Base-by-base conservation (phyloP, 352 stramenopile species). In the Phytophthora pisi region DNA sequence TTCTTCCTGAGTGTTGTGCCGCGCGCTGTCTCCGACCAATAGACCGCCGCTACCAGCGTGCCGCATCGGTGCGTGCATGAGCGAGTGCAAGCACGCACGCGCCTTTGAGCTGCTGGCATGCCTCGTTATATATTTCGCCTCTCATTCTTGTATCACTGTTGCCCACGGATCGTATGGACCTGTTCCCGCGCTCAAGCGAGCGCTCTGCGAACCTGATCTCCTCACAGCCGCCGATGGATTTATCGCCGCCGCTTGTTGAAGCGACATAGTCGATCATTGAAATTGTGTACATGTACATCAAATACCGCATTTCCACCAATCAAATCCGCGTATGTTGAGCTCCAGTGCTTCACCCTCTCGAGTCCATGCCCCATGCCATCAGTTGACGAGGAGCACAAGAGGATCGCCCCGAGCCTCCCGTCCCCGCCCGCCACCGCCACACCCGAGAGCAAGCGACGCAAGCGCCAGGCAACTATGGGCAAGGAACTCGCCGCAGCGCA, bases 1-100 rank as follows among this genome's bases (percentile, higher is more conserved):
- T 93, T 96, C 70, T 92, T 96, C 66, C 74, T 96, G 56, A 96
- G 86, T 69, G 85, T 96, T 60, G 79, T 96, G n/a, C 86, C 86
- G 23, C 86, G 85, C 63, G 82, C 82, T 57, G 82, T 93, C 57
- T 85, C 84, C 2, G 82, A 93, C 50, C 79, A 80, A 77, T 82
- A 82, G 67, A 71, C 43, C 56, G 45, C 57, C 60, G 28, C 30
- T 36, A 20, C 43, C 34, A 63, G 68, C 50, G 28, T 49, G 15
- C 16, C 23, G 20, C 38, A 46, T 23, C 40, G 59, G 55, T 49
- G 42, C 11, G n/a, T 54, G 51, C 53, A 15, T n/a, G 30, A 23
- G 43, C 11, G 31, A 40, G 31, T 42, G 11, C 15, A 42, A 42
- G 34, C 11, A 42, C 34, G 11, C 34, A 31, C 42, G 8, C 50